These are phyloP conservation scores for Sporothrix sp. DNA, from an alignment of 2,329 filamentous ascomycete genomes.

Conservation along the genomic window DNA sequence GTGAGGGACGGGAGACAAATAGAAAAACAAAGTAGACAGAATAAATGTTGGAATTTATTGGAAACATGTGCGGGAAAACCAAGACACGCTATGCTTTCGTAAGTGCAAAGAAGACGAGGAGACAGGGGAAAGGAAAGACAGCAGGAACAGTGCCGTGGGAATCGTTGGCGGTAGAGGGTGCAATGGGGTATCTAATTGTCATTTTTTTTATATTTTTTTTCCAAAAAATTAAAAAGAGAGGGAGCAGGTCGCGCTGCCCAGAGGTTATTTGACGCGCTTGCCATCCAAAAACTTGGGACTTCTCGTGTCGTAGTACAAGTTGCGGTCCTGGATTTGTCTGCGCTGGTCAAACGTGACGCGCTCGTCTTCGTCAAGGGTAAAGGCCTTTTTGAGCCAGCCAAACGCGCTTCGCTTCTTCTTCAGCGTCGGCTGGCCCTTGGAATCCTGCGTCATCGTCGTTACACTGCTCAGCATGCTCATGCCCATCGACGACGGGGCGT, in stretches of 20 bases:
- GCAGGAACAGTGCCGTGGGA: not conserved
- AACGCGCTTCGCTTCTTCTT: constrained; percentile 61
- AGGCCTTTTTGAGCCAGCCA: constrained; percentile 60
- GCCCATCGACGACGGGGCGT: constrained; percentile 44
- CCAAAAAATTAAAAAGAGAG: not conserved
- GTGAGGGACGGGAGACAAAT: too few relatives aligned
- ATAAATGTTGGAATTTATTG: too few relatives aligned
- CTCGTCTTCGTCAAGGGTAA: constrained; percentile 55
- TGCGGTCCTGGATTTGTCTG: constrained; percentile 34
- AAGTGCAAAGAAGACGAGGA: constrained; percentile 6
- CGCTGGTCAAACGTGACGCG: constrained; percentile 48
- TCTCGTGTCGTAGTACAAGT: constrained; percentile 40
- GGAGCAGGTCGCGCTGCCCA: not conserved
- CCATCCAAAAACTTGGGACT: constrained; percentile 49
- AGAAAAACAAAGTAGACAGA: not conserved
- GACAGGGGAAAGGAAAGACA: not conserved
- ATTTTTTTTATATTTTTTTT: not conserved
- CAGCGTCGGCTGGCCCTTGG: constrained; percentile 29
- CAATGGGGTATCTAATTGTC: constrained; percentile 4
- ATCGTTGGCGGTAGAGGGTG: not conserved
- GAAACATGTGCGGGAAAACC: not conserved
- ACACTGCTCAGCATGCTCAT: constrained; percentile 50
- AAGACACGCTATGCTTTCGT: constrained; percentile 17
- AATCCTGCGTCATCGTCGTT: constrained; percentile 37
- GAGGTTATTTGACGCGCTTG: constrained; percentile 31